A percentile compares a stretch with the other conserved stretches of the same genome.
Conservation (phyloP, 2,329 filamentous ascomycete species). For the Malbranchea zuffiana region DNA sequence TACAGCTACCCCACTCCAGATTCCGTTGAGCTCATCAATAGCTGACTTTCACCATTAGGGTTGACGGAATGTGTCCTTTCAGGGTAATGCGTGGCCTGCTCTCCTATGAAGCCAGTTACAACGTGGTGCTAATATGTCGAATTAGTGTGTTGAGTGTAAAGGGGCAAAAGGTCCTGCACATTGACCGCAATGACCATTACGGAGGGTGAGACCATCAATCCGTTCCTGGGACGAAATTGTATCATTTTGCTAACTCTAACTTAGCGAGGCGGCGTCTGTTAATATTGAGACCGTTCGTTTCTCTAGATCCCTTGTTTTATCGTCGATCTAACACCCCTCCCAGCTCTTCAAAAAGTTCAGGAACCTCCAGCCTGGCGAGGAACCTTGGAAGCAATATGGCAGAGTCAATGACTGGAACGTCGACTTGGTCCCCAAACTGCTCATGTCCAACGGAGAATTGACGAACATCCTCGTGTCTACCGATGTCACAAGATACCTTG, state of each 20-base stretch:
- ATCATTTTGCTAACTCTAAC: constrained; percentile 15
- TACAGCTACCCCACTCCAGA: constrained; percentile 39
- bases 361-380: constrained; percentile 64
- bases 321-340: constrained; percentile 24
- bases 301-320: background rate
- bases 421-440: constrained; percentile 92
- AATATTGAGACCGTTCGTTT: constrained; percentile 79
- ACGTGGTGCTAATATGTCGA: constrained; percentile 17
- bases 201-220: constrained; percentile 66
- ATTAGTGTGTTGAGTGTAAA: constrained; percentile 87
- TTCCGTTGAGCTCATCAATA: constrained; percentile 16
- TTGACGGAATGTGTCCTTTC: constrained; percentile 98
- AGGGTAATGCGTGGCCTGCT: constrained; percentile 54
- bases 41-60: constrained; percentile 46
- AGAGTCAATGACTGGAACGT: constrained; percentile 98
- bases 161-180: constrained; percentile 97
- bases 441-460: constrained; percentile 97
- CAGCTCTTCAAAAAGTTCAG: constrained; percentile 96
- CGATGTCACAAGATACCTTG: constrained; percentile 77
- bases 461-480: constrained; percentile 98
- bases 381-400: constrained; percentile 98
- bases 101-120: too few species aligned
- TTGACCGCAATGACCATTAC: constrained; percentile 97
- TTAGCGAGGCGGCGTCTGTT: constrained; percentile 83
- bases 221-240: constrained; percentile 11